Evolutionary conservation across 1,284 basidiomycete genomes (phyloP).

Genomic region (Chalciporus sp.): DNA sequence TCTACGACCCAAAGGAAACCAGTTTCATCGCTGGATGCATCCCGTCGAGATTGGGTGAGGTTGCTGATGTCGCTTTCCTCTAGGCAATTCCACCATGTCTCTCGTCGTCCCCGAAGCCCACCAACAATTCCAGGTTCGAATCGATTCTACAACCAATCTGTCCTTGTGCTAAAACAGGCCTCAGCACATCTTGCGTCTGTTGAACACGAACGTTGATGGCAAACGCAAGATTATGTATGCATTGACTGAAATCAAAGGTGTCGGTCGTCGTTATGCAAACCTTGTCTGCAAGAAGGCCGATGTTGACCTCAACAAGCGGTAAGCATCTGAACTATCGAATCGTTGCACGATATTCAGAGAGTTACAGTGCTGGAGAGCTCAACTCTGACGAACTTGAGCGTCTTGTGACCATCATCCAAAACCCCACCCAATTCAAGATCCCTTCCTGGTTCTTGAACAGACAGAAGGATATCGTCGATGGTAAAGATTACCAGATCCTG

Average conservation of each 20-base stretch:
- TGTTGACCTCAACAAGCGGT: slow-evolving; percentile 99
- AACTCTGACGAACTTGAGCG: slow-evolving; percentile 99
- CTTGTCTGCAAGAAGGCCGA: slow-evolving; percentile 99
- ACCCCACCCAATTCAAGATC: slow-evolving; percentile 99
- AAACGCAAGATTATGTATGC: slow-evolving; percentile 99
- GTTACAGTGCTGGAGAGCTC: slow-evolving; percentile 82
- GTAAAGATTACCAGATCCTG: slow-evolving; percentile 95
- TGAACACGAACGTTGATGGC: slow-evolving; percentile 99
- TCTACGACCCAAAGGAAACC: neutral
- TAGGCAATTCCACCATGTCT: slow-evolving; percentile 63
- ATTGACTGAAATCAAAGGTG: slow-evolving; percentile 99
- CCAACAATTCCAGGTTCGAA: slow-evolving; percentile 84
- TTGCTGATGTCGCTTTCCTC: slow-evolving; percentile 16
- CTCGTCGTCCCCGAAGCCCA: slow-evolving; percentile 92
- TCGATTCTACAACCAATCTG: neutral
- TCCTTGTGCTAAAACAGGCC: slow-evolving; percentile 7
- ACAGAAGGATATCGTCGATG: slow-evolving; percentile 97
- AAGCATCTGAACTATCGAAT: slow-evolving; percentile 34
- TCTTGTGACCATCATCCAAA: slow-evolving; percentile 99
- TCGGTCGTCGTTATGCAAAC: slow-evolving; percentile 98
- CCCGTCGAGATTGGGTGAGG: slow-evolving; percentile 6
- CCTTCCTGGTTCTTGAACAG: slow-evolving; percentile 99
- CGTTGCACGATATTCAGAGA: slow-evolving; percentile 3
- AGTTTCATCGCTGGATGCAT: slow-evolving; percentile 22
- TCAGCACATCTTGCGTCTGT: slow-evolving; percentile 95